Base-by-base conservation (phyloP, 169 alveolate species). In the Babesia bovis region DNA sequence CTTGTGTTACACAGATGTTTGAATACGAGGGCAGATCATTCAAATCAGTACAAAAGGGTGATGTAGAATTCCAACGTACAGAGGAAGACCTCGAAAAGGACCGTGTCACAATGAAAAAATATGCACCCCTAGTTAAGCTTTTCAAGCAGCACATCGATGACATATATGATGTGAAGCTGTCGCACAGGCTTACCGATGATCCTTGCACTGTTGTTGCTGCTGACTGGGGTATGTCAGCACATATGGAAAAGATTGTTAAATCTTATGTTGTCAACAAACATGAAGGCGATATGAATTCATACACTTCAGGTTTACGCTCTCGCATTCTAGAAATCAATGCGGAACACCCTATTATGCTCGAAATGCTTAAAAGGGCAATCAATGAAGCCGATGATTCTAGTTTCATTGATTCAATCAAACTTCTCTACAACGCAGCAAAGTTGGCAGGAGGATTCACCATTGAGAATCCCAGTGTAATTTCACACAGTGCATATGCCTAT, bases 271-370 rank as follows among this genome's bases (percentile, higher is more conserved):
- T 87, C 33, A 90, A 92, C 82, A 90, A 85, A 33, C 69, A 87
- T 69, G 91, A 83, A 23, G 79, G 41, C 73, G 87, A 85, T 13
- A 60, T 83, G 89, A 58, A 67, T 35, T 78, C 75, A 0, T 85
- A 76, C 23, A 66, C 53, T 9, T 45, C 68, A 26, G 84, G 68
- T 40, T 40, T 72, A 57, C 82, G 91, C 51, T 94, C 93, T 82
- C 95, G 94, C 82, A 95, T 95, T 32, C 85, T 96, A 84, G 99
- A 97, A 77, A 90, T 97, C 38, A 97, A 97, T 83, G 98, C 98
- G n/a, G 94, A 95, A 42, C 99, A 97, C 69, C 98, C 98, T 52
- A 93, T 95, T 17, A 95, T 97, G 91, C 51, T 89, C 3, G 85
- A 84, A 30, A 76, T 89, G 32, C 76, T 89, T 40, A 66, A 78